Evolutionary conservation across 306 rosid genomes (phyloP).

Genomic region (Prunus persica): DNA sequence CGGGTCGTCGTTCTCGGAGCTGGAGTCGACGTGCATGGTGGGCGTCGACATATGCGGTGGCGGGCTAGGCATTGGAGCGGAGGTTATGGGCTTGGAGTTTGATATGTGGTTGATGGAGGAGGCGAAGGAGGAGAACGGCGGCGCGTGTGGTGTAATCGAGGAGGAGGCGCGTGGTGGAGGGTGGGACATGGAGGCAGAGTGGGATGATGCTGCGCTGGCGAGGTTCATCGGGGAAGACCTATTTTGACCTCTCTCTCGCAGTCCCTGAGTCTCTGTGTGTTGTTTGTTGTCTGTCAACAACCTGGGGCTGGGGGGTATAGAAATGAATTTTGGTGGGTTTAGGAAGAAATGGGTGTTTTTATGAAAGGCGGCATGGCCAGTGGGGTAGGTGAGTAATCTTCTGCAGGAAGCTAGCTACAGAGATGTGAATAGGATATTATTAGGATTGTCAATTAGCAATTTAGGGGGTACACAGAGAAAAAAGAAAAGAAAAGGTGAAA

Average conservation of each 20-base stretch:
- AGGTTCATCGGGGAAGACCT: constrained; percentile 39
- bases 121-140: not conserved
- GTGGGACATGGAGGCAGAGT: not conserved
- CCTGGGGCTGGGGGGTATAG: too few relatives aligned
- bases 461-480: not conserved
- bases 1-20: constrained; percentile 70
- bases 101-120: not conserved
- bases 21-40: not conserved
- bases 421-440: not conserved
- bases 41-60: not conserved
- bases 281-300: not conserved
- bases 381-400: too few relatives aligned
- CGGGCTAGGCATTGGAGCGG: constrained; percentile 8
- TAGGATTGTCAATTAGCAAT: not conserved
- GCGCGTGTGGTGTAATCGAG: constrained; percentile 21
- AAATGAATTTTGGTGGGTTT: too few relatives aligned
- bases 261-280: too few relatives aligned
- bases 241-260: not conserved
- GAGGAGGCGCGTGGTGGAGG: constrained; percentile 17
- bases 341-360: too few relatives aligned
- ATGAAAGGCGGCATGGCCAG: too few relatives aligned
- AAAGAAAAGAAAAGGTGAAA: not conserved
- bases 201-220: constrained; percentile 41
- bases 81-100: not conserved
- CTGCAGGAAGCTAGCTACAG: too few relatives aligned